Percentiles rank a stretch among this genome's conserved stretches.
These are phyloP conservation scores for Boletus tomentosulus DNA, from an alignment of 768 basidiomycete genomes.

Conservation along the genomic window DNA sequence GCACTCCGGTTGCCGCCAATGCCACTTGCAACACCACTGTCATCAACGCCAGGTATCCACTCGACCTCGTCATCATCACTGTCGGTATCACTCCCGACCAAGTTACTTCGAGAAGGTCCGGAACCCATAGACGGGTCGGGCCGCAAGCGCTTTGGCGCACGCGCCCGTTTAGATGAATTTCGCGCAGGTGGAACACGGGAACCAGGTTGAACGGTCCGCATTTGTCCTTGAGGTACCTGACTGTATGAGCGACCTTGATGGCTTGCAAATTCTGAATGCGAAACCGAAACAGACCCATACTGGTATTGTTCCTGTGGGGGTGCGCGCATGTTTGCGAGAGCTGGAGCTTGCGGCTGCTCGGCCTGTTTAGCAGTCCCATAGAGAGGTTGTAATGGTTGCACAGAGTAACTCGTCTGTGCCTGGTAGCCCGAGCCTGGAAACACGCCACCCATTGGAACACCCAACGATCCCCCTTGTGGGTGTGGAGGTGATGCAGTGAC, in stretches of 20 bases:
- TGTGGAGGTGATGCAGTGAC: constrained; percentile 18
- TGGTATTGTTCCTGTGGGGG: constrained; percentile 12
- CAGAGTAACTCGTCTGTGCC: constrained; percentile 1
- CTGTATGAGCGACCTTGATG: not conserved
- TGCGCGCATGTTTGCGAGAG: not conserved
- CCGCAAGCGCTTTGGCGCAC: constrained; percentile 21
- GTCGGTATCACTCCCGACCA: constrained; percentile 26
- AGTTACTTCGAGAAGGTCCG: not conserved
- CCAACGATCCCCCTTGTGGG: not conserved
- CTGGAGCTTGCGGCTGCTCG: constrained; percentile 3
- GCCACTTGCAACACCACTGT: not conserved
- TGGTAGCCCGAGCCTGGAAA: constrained; percentile 2
- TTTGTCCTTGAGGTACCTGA: constrained; percentile 3
- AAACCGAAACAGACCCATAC: not conserved
- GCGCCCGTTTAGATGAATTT: constrained; percentile 18
- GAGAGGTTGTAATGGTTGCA: constrained; percentile 1
- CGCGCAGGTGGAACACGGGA: not conserved
- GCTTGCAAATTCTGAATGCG: not conserved
- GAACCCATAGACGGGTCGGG: not conserved
- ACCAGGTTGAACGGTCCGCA: not conserved
- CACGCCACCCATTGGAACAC: not conserved
- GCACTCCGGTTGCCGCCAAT: not conserved
- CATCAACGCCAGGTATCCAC: constrained; percentile 14
- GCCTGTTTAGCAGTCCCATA: constrained; percentile 10
- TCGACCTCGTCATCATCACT: constrained; percentile 31